Evolutionary conservation across 2,329 filamentous ascomycete genomes (phyloP).

Genomic region (Hypoxylon rubiginosum): DNA sequence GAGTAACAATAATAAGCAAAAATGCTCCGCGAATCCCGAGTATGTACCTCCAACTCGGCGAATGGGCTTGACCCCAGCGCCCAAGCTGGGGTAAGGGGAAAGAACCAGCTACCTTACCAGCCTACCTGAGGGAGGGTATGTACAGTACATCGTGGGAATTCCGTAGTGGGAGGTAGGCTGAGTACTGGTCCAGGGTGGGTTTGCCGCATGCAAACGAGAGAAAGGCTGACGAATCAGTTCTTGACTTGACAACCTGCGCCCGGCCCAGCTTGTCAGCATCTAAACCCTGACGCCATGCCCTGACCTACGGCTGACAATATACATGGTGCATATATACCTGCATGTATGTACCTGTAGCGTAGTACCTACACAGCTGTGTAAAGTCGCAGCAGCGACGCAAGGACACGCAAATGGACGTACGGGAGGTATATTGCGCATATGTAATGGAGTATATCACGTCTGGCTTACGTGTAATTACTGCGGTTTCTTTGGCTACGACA

Average conservation of each 20-base stretch:
- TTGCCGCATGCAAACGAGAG: conserved; percentile 32
- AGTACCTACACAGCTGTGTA: background rate
- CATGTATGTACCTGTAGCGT: background rate
- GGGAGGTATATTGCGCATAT: conserved; percentile 3
- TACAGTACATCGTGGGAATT: conserved; percentile 39
- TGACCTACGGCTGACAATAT: conserved; percentile 20
- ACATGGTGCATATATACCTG: conserved; percentile 2
- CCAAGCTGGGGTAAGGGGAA: conserved; percentile 12
- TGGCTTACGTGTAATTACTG: conserved; percentile 29
- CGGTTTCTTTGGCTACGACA: conserved; percentile 15
- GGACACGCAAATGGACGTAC: conserved; percentile 4
- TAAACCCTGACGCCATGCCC: conserved; percentile 28
- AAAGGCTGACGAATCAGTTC: conserved; percentile 39
- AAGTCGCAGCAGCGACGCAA: background rate
- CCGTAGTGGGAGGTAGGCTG: conserved; percentile 38
- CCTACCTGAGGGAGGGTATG: too few species aligned
- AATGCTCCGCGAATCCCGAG: conserved; percentile 31
- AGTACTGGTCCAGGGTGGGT: conserved; percentile 30
- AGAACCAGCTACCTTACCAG: background rate
- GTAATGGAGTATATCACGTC: conserved; percentile 11
- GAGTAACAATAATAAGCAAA: conserved; percentile 16
- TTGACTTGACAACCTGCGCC: conserved; percentile 17
- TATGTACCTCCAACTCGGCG: conserved; percentile 14
- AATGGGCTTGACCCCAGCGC: conserved; percentile 21
- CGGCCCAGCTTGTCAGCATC: conserved; percentile 31